Evolutionary conservation across 2,329 filamentous ascomycete genomes (phyloP), one percentile per base, ranked within the genome.

Genomic region (Thelonectria blattea): DNA sequence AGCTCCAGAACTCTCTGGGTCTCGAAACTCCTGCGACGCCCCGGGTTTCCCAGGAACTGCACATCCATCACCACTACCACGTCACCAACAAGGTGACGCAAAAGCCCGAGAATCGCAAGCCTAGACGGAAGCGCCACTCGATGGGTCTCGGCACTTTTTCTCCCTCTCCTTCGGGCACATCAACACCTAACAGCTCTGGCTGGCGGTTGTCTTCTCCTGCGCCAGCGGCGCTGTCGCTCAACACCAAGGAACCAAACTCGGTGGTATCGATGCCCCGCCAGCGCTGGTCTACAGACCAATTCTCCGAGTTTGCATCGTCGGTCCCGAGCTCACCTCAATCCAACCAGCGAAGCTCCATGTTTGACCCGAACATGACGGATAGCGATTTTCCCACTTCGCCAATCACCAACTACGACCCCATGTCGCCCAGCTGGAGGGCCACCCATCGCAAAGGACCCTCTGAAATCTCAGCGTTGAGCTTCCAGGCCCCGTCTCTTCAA

Each of bases 51-150:
- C 90, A 91, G 69, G 91, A 95, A 70, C 79, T 97, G 14, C 94
- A 97, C 70, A 91, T 98, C 47, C 94, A 98, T 71, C 93, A 98
- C 70, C 94, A 98, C 73, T 97, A 97, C 72, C 93, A 97, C 67
- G 85, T 89, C 11, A 79, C 87, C 1, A 78, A 83, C 57, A 88
- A 87, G 72, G 85, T 88, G 8, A 79, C 87, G 1, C 78, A 83
- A 54, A 88, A 87, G 73, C 80, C 84, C 18, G 88, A 91, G 59
- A 71, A 74, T 15, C 85, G 85, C 66, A 88, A 88, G 61, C 80
- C 85, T 9, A 91, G 88, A 78, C 96, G 92, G 78, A 90, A 89
- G 79, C 87, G 91, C 2, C 84, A 86, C 32, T 82, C 86, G 20
- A 78, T 91, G 10, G 84, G 83, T 12, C 80, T 87, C 0, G 82